phyloP scores from a whole-genome alignment of 225 moss, liverwort and hornwort species.

The Anthoceros angustus region DNA sequence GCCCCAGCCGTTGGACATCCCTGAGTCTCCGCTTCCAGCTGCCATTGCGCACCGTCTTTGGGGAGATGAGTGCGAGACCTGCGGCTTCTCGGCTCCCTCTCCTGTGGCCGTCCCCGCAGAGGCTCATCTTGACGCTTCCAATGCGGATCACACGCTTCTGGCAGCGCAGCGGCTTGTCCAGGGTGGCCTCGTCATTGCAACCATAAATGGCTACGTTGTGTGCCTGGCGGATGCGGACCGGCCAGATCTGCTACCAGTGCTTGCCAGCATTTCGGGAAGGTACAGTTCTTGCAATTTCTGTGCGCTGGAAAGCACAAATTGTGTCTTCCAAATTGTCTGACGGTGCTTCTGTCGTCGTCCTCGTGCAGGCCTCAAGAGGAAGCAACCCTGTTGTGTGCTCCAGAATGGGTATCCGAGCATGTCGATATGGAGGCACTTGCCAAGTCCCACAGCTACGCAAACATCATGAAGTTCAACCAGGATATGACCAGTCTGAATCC shows the following conservation, averaged over 20 bases:
- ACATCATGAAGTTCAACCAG: constrained; percentile 4
- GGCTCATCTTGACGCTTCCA: neutral
- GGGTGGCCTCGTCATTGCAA: neutral
- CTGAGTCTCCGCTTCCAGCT: neutral
- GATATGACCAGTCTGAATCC: neutral
- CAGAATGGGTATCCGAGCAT: neutral
- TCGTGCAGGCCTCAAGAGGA: constrained; percentile 1
- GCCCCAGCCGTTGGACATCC: neutral
- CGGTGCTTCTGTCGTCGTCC: neutral
- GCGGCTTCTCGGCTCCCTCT: neutral
- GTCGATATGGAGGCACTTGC: constrained; percentile 1
- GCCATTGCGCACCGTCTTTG: constrained; percentile 1
- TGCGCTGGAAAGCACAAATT: neutral
- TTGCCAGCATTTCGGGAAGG: neutral
- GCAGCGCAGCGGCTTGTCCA: neutral
- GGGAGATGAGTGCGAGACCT: neutral
- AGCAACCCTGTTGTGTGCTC: neutral
- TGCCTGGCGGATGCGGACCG: constrained; percentile 1
- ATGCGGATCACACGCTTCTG: neutral
- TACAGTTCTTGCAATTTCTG: neutral
- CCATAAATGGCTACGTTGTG: neutral
- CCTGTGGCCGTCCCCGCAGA: neutral
- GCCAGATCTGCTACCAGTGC: neutral
- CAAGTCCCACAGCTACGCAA: neutral
- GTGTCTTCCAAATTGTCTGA: neutral